These are phyloP conservation scores for Clavispora fructus DNA, from an alignment of 805 yeast genomes.

Conservation along the genomic window DNA sequence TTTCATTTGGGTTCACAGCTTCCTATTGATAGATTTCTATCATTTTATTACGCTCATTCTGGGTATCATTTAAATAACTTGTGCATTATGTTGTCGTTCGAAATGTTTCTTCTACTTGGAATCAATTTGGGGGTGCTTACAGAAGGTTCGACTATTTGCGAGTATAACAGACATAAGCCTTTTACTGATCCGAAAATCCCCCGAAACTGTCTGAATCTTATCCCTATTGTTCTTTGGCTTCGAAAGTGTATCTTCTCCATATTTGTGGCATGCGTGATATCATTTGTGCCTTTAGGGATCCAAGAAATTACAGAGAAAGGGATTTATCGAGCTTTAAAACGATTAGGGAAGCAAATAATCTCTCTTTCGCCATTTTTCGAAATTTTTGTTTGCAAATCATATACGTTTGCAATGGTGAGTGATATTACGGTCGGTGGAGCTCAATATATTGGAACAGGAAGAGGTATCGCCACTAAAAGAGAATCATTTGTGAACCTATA, in stretches of 20 bases:
- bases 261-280: constrained; percentile 75
- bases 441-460: constrained; percentile 78
- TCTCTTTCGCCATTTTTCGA: constrained; percentile 79
- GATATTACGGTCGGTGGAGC: constrained; percentile 84
- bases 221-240: constrained; percentile 75
- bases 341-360: constrained; percentile 62
- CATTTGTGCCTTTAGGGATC: constrained; percentile 71
- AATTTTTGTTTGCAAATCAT: constrained; percentile 76
- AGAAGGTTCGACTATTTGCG: constrained; percentile 65
- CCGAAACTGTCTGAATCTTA: constrained; percentile 66
- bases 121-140: constrained; percentile 70
- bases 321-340: constrained; percentile 64
- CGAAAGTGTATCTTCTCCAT: constrained; percentile 77
- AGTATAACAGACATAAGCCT: constrained; percentile 60
- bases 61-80: constrained; percentile 82
- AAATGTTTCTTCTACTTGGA: constrained; percentile 63
- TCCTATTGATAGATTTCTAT: constrained; percentile 74
- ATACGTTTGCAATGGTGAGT: constrained; percentile 63
- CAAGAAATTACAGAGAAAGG: constrained; percentile 84
- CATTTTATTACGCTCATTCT: constrained; percentile 81
- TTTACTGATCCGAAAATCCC: constrained; percentile 63
- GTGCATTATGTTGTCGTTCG: constrained; percentile 72
- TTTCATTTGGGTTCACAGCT: constrained; percentile 76
- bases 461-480: constrained; percentile 82
- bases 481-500: constrained; percentile 70